Percentiles rank a stretch among this genome's conserved stretches.
Conservation (phyloP, 257 asterid species). For the Rhazya stricta region DNA sequence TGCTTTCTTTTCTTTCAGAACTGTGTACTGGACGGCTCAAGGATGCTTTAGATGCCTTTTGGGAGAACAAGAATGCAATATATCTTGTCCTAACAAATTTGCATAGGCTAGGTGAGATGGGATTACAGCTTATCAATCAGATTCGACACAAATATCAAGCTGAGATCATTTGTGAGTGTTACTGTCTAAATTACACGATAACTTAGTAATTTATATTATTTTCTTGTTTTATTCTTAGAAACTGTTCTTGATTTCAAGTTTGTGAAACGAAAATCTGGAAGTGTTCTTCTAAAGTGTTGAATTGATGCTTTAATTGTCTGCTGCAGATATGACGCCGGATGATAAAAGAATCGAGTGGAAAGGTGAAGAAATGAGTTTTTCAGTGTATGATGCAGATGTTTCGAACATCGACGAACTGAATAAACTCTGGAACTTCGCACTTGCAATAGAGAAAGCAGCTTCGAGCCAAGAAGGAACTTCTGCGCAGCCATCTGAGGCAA, state of each 20-base stretch:
- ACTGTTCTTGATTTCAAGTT: background rate
- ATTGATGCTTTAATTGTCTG: background rate
- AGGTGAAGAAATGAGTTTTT: slow-evolving; percentile 26
- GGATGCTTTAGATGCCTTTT: slow-evolving; percentile 37
- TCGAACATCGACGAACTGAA: slow-evolving; percentile 22
- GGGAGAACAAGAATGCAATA: slow-evolving; percentile 34
- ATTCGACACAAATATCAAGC: slow-evolving; percentile 30
- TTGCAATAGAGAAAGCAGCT: slow-evolving; percentile 25
- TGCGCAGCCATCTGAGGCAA: slow-evolving; percentile 15
- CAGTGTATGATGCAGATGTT: slow-evolving; percentile 37
- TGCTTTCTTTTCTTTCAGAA: slow-evolving; percentile 30
- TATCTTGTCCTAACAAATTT: slow-evolving; percentile 52
- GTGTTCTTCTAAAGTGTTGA: background rate
- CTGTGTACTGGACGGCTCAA: slow-evolving; percentile 41
- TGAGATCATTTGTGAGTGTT: slow-evolving; percentile 42
- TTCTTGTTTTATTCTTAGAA: background rate
- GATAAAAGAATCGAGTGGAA: slow-evolving; percentile 26
- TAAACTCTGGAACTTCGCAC: slow-evolving; percentile 40
- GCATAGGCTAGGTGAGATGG: slow-evolving; percentile 23
- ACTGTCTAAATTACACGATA: background rate
- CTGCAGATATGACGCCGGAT: slow-evolving; percentile 51
- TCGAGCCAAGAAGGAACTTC: slow-evolving; percentile 19
- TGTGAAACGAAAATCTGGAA: background rate
- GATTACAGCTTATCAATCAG: slow-evolving; percentile 25
- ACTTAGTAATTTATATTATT: background rate